Evolutionary conservation across 2,329 filamentous ascomycete species (phyloP), one percentile per base, ranked within the genome.

Genomic region (Hypoxylon sp.): DNA sequence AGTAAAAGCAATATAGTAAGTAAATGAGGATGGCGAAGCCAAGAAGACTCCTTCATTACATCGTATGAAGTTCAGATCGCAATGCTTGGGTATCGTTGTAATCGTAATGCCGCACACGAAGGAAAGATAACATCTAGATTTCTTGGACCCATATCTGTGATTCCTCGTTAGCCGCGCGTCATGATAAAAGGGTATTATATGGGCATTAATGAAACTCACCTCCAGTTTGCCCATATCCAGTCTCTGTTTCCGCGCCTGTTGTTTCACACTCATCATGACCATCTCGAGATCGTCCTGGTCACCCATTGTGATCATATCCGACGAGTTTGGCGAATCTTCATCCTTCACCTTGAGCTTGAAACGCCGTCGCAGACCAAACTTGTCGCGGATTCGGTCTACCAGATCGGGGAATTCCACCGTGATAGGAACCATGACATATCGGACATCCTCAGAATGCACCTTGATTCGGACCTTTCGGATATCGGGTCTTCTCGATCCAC

Each of bases 211-310:
- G 10, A 31, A 42, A 84, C 92, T 87, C 80, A 98, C 94, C 89
- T 98, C 96, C 89, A 98, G 90, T 87, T 97, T 98, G 57, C 93
- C 94, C 84, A 94, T 92, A 70, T 97, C 94, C 70, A 87, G 85
- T 74, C 90, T 88, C 78, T 95, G 91, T 79, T 88, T 92, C 81
- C 85, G 88, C 52, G 92, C 94, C 65, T 84, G 82, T 54, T 87
- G 87, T 79, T 89, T 92, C 5, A 91, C 90, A 51, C 84, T 87
- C 79, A 88, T 87, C 59, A 98, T 86, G 29, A 93, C 90, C 89
- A 98, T 92, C 55, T 98, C 94, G 70, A 98, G 82, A 82, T 99
- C 96, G 76, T 99, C 96, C 80, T 98, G 93, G 79, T 99, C 96
- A 31, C 92, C 94, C 88, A 99, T 91, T 33, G 95, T 98, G 77